These are phyloP conservation scores for Cryptococcus floricola DNA, from an alignment of 1,284 basidiomycete genomes.

Conservation along the genomic window DNA sequence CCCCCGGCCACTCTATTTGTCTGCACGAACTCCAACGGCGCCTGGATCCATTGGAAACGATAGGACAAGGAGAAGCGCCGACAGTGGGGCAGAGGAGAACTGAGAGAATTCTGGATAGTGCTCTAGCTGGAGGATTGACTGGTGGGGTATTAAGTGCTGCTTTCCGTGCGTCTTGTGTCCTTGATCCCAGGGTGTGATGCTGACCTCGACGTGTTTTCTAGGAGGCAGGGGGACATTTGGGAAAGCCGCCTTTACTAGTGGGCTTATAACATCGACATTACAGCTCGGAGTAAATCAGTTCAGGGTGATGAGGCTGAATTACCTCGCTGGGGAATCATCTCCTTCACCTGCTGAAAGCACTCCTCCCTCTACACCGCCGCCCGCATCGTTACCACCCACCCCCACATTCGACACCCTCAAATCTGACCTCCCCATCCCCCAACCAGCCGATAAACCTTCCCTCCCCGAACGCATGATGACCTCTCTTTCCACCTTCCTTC, in stretches of 20 bases:
- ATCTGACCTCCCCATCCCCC: background rate
- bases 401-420: slow-evolving; percentile 1
- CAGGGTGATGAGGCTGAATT: slow-evolving; percentile 28
- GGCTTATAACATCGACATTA: slow-evolving; percentile 26
- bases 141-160: slow-evolving; percentile 26
- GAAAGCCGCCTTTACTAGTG: slow-evolving; percentile 34
- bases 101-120: slow-evolving; percentile 38
- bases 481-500: slow-evolving; percentile 27
- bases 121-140: slow-evolving; percentile 30
- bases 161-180: slow-evolving; percentile 19
- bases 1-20: slow-evolving; percentile 22
- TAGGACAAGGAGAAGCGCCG: background rate
- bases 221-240: slow-evolving; percentile 29
- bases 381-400: slow-evolving; percentile 2
- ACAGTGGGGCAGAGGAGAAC: slow-evolving; percentile 26
- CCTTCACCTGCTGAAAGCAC: background rate
- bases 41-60: too few relatives aligned
- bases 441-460: slow-evolving; percentile 12
- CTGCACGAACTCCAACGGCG: slow-evolving; percentile 3
- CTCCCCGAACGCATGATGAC: slow-evolving; percentile 33
- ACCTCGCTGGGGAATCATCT: slow-evolving; percentile 19
- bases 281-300: slow-evolving; percentile 38
- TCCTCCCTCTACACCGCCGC: background rate
- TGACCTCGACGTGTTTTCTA: slow-evolving; percentile 3
- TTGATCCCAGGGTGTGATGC: background rate